Evolutionary conservation across 2,329 filamentous ascomycete genomes (phyloP), one percentile per base, ranked within the genome.

Genomic region (Clarireedia hainanense): DNA sequence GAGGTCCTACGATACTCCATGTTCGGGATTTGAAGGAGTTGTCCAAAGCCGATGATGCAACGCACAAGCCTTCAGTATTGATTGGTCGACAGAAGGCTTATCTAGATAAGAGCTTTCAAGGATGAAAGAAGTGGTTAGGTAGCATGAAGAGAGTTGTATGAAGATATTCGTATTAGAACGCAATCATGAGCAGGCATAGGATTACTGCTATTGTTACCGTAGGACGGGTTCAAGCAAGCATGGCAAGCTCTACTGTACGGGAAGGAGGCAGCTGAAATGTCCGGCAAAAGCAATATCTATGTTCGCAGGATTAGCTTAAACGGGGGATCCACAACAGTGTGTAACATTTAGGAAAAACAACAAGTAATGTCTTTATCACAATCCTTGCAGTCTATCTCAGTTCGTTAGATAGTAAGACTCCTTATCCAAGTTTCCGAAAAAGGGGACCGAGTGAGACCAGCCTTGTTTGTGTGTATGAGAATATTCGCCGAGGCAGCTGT

Each of bases 1-100:
- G 64, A 65, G n/a, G 47, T 60, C 34, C 66, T 60, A 30, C 63
- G 63, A 58, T 66, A 68, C 50, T 67, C 66, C 66, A 68, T 68
- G 26, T 23, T 27, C 14, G 27, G 27, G 10, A 30, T 30, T 30
- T 30, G 7, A 30, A 10, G 27, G 27, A 9, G 27, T 30, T 10
- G 10, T 45, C 14, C 10, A 45, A 6, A n/a, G 42, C 42, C 17
- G 42, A 23, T 17, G 9, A 45, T 20, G 48, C 57, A 30, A 30
- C 27, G 10, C 27, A 9, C 27, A 30, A 30, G 27, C 57, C 52
- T 51, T 47, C 40, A 47, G 37, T 34, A 23, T 50, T 47, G 24
- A 45, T 9, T 59, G 62, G 63, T 65, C 62, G 62, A 62, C 48
- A 50, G 40, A 43, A 27, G 27, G 36, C 39, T 46, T 20, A 53